Evolutionary conservation across 108 stramenopile species (phyloP).

Genomic region (Cylindrotheca fusiformis): DNA sequence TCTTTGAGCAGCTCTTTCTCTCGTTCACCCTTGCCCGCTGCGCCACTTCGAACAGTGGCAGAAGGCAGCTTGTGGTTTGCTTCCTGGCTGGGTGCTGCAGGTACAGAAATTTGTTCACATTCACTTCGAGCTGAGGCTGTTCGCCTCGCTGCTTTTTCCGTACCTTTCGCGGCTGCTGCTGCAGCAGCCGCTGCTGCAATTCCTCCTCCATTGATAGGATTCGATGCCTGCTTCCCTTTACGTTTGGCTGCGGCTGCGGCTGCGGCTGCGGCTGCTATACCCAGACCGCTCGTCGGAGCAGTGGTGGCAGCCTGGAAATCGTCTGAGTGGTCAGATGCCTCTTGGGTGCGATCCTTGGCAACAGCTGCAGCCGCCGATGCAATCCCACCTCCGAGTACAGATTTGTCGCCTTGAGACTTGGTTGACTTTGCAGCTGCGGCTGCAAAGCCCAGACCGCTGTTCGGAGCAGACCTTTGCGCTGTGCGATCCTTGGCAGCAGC

Average conservation of each 20-base stretch:
- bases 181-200: conserved; percentile 16
- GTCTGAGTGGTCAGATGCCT: neutral
- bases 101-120: too few relatives aligned
- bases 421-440: conserved; percentile 12
- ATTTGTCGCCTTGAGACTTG: neutral
- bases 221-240: neutral
- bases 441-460: neutral
- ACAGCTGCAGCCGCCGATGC: conserved; percentile 9
- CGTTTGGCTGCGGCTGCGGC: neutral
- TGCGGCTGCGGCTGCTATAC: conserved; percentile 26
- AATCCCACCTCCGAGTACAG: neutral
- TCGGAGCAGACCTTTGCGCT: neutral
- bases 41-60: too few relatives aligned
- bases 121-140: too few relatives aligned
- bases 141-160: too few relatives aligned
- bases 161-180: conserved; percentile 2
- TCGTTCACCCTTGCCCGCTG: neutral
- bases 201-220: conserved; percentile 6
- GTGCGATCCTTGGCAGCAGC: conserved; percentile 17
- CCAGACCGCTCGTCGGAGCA: conserved; percentile 7
- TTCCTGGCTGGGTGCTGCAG: too few relatives aligned
- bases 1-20: conserved; percentile 2
- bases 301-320: neutral
- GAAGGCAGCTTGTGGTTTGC: too few relatives aligned
- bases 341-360: neutral